Percentiles rank a stretch among this genome's conserved stretches.
Evolutionary conservation across 306 rosid species (phyloP).

Genomic region (Carpinus viminea): DNA sequence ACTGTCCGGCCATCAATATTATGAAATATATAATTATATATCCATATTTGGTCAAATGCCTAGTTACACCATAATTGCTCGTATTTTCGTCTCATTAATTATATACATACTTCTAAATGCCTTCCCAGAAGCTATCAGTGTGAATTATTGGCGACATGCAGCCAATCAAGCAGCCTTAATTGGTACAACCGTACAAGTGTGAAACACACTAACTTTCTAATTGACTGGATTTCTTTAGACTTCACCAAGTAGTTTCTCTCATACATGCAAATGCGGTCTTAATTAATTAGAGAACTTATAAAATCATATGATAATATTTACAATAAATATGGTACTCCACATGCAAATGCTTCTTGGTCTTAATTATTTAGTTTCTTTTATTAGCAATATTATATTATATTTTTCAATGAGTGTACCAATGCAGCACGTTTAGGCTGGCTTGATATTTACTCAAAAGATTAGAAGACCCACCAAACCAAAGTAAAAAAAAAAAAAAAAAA

Average conservation of each 20-base stretch:
- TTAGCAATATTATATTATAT: not conserved
- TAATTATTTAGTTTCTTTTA: not conserved
- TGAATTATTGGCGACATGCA: no score
- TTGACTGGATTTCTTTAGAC: not conserved
- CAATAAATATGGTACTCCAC: not conserved
- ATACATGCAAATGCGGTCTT: not conserved
- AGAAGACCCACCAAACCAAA: not conserved
- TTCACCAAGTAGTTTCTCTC: not conserved
- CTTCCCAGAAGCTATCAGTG: no score
- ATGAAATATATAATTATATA: no score
- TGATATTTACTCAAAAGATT: not conserved
- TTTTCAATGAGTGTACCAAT: not conserved
- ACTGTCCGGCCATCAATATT: no score
- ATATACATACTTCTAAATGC: no score
- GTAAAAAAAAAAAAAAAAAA: no score
- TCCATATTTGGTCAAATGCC: no score
- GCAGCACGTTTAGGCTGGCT: not conserved
- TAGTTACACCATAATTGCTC: no score
- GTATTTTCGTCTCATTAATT: no score
- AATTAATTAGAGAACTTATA: not conserved
- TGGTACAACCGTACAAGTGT: no score
- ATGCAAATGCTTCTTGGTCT: not conserved
- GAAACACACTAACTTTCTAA: not conserved
- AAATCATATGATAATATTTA: not conserved
- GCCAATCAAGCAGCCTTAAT: no score